A percentile compares a stretch with the other conserved stretches of the same genome.
These are phyloP conservation scores for Starmerella scarabaei DNA, from an alignment of 805 yeast species.

Conservation along the genomic window DNA sequence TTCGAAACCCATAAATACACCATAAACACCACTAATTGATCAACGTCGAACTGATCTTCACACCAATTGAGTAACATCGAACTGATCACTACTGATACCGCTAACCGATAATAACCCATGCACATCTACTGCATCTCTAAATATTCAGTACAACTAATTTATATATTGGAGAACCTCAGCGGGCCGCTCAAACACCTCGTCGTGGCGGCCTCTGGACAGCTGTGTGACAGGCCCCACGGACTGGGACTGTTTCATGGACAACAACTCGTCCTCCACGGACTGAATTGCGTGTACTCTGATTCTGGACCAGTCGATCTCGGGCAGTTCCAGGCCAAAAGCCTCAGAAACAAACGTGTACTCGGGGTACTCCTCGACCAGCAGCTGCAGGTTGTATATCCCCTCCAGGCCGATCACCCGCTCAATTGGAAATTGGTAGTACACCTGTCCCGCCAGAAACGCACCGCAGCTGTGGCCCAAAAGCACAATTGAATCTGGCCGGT, in stretches of 20 bases:
- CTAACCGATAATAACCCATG: too few species aligned
- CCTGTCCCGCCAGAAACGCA: conserved; percentile 49
- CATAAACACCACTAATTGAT: too few species aligned
- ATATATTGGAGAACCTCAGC: too few species aligned
- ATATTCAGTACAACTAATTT: too few species aligned
- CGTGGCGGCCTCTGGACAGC: conserved; percentile 37
- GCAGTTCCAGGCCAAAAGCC: conserved; percentile 38
- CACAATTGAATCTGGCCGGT: conserved; percentile 24
- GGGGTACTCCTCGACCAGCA: conserved; percentile 49
- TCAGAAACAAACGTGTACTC: conserved; percentile 45
- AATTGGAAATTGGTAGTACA: conserved; percentile 4
- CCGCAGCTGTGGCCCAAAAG: conserved; percentile 75
- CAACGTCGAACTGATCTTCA: too few species aligned
- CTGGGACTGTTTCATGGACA: conserved; percentile 39
- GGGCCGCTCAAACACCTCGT: conserved; percentile 50
- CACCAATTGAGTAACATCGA: background rate
- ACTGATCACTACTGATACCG: too few species aligned
- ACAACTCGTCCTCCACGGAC: conserved; percentile 53
- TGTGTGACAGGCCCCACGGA: conserved; percentile 6
- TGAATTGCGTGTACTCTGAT: conserved; percentile 29
- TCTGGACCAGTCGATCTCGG: conserved; percentile 16
- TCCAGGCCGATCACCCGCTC: conserved; percentile 32
- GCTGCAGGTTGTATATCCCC: conserved; percentile 51
- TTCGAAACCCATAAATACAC: too few species aligned
- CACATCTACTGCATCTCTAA: too few species aligned